Base-by-base conservation (phyloP, 225 moss, liverwort and hornwort genomes). In the Marchantia polymorpha region DNA sequence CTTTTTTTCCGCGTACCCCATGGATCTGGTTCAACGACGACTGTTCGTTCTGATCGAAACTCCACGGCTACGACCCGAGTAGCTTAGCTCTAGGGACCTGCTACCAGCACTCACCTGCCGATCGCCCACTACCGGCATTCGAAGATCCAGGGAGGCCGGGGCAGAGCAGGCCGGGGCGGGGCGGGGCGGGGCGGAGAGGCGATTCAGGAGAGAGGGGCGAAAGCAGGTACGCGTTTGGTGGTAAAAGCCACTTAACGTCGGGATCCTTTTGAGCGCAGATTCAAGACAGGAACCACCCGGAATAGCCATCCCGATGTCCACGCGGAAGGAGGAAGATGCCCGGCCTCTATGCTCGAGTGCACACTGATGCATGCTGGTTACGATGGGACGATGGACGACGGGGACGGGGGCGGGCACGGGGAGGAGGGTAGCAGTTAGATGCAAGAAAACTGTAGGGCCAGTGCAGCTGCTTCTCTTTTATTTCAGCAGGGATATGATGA, bases 401-500 rank as follows among this genome's bases (percentile, higher is more conserved):
- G 59, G 59, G 15, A 15, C 2, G 39, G 39, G 39, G 39, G 5
- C 2, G 39, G 39, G 39, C 3, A 39, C 17, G 39, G 39, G 5
- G 39, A 2, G 39, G 39, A 39, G 39, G 39, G 39, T 65, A 19
- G 75, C 56, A 56, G 55, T 75, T 75, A 75, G 75, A 55, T 29
- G 74, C 52, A 55, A 54, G 74, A 74, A 74, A 8, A 10, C 27
- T 26, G 58, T 56, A 29, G 74, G 20, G 55, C 71, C 71, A 72
- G 20, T n/a, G 71, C 69, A 47, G n/a, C 22, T 15, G 71, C 50
- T 72, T 39, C 49, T 47, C 50, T 31, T 55, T 56, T 12, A 29
- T 7, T 54, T 39, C 61, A 76, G 76, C 31, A 27, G 26, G 23
- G 65, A 39, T 39, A 76, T 76, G 76, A 76, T 76, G 76, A 61